Conservation (phyloP, 345 rosid species). For the Lepidium sativum region DNA sequence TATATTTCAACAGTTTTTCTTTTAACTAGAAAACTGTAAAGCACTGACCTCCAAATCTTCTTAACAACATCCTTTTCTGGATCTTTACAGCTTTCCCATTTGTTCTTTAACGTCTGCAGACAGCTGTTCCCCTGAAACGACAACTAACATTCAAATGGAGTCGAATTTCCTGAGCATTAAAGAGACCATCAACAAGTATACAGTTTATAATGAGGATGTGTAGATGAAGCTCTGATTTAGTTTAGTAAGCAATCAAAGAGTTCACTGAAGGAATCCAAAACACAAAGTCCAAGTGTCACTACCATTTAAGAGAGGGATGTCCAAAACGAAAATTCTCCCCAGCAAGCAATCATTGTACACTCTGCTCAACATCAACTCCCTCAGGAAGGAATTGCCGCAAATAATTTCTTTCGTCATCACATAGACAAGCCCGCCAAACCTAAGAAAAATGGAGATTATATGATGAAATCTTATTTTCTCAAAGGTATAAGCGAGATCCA, state of each 20-base stretch:
- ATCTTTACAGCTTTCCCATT: slow-evolving; percentile 67
- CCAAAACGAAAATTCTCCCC: slow-evolving; percentile 83
- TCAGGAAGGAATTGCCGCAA: slow-evolving; percentile 80
- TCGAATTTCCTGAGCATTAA: slow-evolving; percentile 9
- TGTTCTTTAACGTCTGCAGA: slow-evolving; percentile 68
- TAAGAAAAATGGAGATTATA: slow-evolving; percentile 12
- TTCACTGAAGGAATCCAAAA: no score
- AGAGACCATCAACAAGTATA: not conserved
- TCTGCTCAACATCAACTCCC: slow-evolving; percentile 48
- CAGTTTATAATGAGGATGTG: not conserved
- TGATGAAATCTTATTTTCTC: not conserved
- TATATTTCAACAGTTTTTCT: not conserved
- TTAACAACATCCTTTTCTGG: slow-evolving; percentile 51
- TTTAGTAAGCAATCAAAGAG: not conserved
- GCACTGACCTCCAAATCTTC: slow-evolving; percentile 59
- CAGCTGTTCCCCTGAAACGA: slow-evolving; percentile 70
- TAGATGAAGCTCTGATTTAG: not conserved
- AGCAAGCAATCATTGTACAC: slow-evolving; percentile 49
- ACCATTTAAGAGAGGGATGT: slow-evolving; percentile 73
- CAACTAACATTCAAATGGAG: slow-evolving; percentile 27
- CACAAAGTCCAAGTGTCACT: slow-evolving; percentile 23
- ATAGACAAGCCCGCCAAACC: slow-evolving; percentile 69
- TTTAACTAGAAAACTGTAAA: not conserved
- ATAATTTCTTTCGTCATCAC: slow-evolving; percentile 56
- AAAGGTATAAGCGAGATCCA: slow-evolving; percentile 7